Evolutionary conservation across 2,329 filamentous ascomycete species (phyloP), one percentile per base, ranked within the genome.

Genomic region (Aschersonia sp.): DNA sequence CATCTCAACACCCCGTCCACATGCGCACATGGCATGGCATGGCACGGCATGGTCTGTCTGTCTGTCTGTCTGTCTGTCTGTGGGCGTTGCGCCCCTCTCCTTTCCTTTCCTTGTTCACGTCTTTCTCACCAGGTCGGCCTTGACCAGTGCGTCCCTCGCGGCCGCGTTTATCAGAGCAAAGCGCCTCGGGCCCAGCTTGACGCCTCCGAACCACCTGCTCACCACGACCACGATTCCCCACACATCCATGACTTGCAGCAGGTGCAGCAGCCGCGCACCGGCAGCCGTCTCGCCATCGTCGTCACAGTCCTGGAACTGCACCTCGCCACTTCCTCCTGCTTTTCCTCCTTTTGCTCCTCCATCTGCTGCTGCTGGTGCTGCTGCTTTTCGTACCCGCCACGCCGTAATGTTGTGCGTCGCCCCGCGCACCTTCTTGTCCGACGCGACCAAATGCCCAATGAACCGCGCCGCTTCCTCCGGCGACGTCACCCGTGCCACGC

Each of bases 361-460:
- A 22, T 22, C 22, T 22, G 22, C 22, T 22, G 22, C 22, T 22
- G 22, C 22, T 22, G 14, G 14, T 14, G 22, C 22, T 22, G 22
- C 22, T 22, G 22, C 22, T 22, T 22, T 22, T 22, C 76, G 78
- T 47, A 97, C 89, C 9, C 92, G 78, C 86, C 88, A 97, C 1
- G 90, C 90, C 22, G 84, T 89, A 60, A 98, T 96, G 63, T 97
- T 97, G 63, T 98, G 92, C 51, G 90, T 88, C 5, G 92, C 92
- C 44, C 75, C 71, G n/a, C 87, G 82, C 37, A 87, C 82, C 55
- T 85, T 87, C 66, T 85, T 88, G 64, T 97, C 88, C 7, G 80
- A 85, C 5, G 81, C 75, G 6, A 96, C 72, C 1, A 98, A 73
- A 61, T 94, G 81, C 42, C 78, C 71, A 1, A 97, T 67, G 58